Evolutionary conservation across 768 basidiomycete genomes (phyloP).

Genomic region (Grammothele lineata): DNA sequence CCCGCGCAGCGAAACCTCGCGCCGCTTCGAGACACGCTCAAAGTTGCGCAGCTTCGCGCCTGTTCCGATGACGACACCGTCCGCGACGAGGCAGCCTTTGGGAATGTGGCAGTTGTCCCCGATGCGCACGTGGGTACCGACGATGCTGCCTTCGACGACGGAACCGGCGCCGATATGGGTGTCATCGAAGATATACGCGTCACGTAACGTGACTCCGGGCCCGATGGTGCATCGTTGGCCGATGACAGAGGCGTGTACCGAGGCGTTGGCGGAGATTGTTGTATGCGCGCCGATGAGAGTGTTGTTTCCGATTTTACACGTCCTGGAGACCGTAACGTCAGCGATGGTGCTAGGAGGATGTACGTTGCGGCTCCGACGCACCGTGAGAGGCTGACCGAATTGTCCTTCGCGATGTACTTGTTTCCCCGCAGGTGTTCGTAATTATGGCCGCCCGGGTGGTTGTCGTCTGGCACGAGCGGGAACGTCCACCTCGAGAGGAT

Average conservation of each 20-base stretch:
- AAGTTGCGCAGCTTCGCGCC: conserved; percentile 62
- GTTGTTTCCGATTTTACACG: conserved; percentile 76
- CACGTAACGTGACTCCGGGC: conserved; percentile 56
- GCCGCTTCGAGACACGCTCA: conserved; percentile 63
- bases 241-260: conserved; percentile 70
- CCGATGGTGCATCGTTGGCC: conserved; percentile 76
- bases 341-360: not conserved
- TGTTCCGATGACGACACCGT: conserved; percentile 78
- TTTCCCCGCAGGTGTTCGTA: conserved; percentile 90
- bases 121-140: conserved; percentile 75
- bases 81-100: conserved; percentile 76
- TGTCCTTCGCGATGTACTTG: conserved; percentile 80
- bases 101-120: conserved; percentile 63
- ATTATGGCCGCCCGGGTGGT: conserved; percentile 73
- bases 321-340: conserved; percentile 32
- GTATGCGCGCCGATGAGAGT: conserved; percentile 82
- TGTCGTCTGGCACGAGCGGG: conserved; percentile 92
- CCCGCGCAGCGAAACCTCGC: conserved; percentile 28
- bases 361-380: conserved; percentile 29
- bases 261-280: conserved; percentile 60
- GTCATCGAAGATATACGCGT: conserved; percentile 83
- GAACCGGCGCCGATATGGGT: conserved; percentile 67
- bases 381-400: conserved; percentile 81
- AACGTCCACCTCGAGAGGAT: conserved; percentile 93
- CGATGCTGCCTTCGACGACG: conserved; percentile 71